phyloP scores from a whole-genome alignment of 1,284 basidiomycete genomes.

The Pseudozyma tsukubaensis region DNA sequence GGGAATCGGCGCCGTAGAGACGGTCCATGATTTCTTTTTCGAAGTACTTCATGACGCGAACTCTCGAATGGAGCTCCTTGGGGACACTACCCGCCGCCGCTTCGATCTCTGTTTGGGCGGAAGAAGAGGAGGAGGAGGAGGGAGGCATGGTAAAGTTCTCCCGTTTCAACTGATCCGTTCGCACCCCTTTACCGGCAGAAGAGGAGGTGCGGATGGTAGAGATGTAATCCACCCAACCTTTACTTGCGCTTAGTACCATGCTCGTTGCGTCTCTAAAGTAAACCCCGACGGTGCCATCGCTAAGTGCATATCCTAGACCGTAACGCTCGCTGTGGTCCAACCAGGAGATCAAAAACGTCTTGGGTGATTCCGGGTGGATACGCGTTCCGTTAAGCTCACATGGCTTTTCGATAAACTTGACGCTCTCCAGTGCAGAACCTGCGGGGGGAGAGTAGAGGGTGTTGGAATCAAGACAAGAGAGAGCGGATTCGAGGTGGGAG shows the following conservation, averaged over 20 bases:
- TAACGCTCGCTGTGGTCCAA: conserved; percentile 99
- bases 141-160: conserved; percentile 52
- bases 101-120: too few species aligned
- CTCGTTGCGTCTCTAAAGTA: conserved; percentile 95
- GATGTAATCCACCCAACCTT: conserved; percentile 73
- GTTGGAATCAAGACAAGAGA: conserved; percentile 76
- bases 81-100: conserved; percentile 32
- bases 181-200: background rate
- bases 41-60: conserved; percentile 63
- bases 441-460: conserved; percentile 74
- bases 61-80: conserved; percentile 50
- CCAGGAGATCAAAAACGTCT: conserved; percentile 94
- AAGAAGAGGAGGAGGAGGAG: background rate
- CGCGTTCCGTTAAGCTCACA: conserved; percentile 70
- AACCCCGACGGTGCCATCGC: conserved; percentile 91
- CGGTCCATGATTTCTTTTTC: conserved; percentile 67
- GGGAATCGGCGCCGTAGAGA: conserved; percentile 72
- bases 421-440: conserved; percentile 24
- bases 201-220: conserved; percentile 37
- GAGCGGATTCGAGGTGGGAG: conserved; percentile 77
- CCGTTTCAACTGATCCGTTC: conserved; percentile 52
- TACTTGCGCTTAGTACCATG: conserved; percentile 84
- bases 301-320: conserved; percentile 96
- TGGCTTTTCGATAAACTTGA: conserved; percentile 21
- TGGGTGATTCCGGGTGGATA: conserved; percentile 75